Base-by-base conservation (phyloP, 805 yeast genomes). In the Nakazawaea ernobii region DNA sequence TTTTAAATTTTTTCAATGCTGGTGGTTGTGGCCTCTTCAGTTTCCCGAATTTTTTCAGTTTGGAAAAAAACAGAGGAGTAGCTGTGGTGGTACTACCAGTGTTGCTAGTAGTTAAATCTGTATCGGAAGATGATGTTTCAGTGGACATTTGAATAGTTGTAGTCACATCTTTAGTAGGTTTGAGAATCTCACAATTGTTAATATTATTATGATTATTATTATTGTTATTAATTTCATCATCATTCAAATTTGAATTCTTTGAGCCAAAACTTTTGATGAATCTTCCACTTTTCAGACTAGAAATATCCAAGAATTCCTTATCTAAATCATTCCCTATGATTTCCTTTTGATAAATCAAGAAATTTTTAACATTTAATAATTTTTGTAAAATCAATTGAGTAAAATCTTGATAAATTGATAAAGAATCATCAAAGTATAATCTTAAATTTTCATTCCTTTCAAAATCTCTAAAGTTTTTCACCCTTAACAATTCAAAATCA, bases 401-500 rank as follows among this genome's bases (percentile, higher is more conserved):
- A 27, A 42, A 32, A 11, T 32, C 32, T 13, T 37, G 32, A 32
- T 42, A 47, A 9, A 42, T 24, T 10, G 13, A n/a, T 20, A 47
- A 15, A 7, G 33, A 27, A 24, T 47, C 46, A 24, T 42, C 35
- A 14, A 38, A 42, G 20, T 38, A 47, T 24, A 47, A 39, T 28
- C 35, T 42, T 13, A 32, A 28, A 17, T 38, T 47, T 30, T 47
- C 46, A 27, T 42, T 38, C 33, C 35, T 20, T 27, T 42, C 42
- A 27, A 37, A 47, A 15, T 11, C 38, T n/a, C 29, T 26, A 14
- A 11, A 36, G 32, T 38, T 26, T 11, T 28, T 27, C 15, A 37
- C 27, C 15, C 39, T 37, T 11, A 38, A 8, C 13, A 42, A 28
- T 33, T 47, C 40, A 30, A 38, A 47, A 28, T 47, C 49, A n/a